Conservation (phyloP, 2,329 filamentous ascomycete genomes). For the Trichophyton verrucosum region DNA sequence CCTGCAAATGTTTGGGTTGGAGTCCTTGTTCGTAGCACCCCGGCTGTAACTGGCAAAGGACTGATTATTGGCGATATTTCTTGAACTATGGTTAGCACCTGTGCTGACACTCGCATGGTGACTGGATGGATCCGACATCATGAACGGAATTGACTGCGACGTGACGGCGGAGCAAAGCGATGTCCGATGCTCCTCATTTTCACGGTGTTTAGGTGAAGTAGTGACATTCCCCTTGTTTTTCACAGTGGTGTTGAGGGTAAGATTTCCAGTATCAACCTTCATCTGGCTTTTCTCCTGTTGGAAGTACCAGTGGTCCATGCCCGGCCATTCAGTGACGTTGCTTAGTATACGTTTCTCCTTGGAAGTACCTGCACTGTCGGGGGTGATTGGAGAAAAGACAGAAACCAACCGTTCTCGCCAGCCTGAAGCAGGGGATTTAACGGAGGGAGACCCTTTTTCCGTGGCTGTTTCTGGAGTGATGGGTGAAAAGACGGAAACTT, state of each 20-base stretch:
- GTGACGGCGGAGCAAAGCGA: slow-evolving; percentile 12
- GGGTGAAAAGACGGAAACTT: slow-evolving; percentile 23
- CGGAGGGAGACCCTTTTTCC: slow-evolving; percentile 8
- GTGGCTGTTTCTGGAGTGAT: slow-evolving; percentile 20
- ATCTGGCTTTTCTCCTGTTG: slow-evolving; percentile 1
- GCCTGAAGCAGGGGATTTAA: neutral
- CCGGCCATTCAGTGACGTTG: slow-evolving; percentile 15
- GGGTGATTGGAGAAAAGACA: slow-evolving; percentile 25
- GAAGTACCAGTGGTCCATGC: slow-evolving; percentile 9
- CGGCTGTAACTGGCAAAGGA: neutral
- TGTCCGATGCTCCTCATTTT: slow-evolving; percentile 5
- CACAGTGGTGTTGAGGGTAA: neutral
- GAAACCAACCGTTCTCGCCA: slow-evolving; percentile 10
- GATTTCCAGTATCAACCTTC: neutral
- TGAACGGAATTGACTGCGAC: slow-evolving; percentile 13
- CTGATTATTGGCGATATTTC: slow-evolving; percentile 30
- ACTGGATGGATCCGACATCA: slow-evolving; percentile 10
- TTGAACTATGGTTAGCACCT: neutral
- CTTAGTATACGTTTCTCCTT: slow-evolving; percentile 10
- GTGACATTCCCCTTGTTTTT: neutral
- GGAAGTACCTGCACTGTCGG: slow-evolving; percentile 11
- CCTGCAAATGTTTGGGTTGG: neutral
- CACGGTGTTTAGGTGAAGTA: neutral
- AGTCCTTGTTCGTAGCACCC: neutral
- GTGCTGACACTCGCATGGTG: neutral